Evolutionary conservation across 768 basidiomycete genomes (phyloP), one percentile per base, ranked within the genome.

Genomic region (Mycena chlorophos): DNA sequence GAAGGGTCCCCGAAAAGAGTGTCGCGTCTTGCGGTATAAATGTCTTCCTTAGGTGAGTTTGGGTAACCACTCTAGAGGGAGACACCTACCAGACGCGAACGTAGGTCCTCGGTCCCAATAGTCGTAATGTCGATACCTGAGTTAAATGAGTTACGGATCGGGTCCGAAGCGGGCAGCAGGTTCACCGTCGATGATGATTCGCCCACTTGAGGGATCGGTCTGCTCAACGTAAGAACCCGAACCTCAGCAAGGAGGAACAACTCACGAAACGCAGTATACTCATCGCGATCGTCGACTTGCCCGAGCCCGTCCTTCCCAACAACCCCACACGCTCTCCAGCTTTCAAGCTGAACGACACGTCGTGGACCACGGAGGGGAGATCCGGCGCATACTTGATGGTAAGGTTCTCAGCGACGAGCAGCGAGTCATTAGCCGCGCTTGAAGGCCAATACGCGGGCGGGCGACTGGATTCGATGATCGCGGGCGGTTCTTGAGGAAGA

Each of bases 401-500:
- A 23, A 98, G 73, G 58, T 94, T 81, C 61, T 94, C 86, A 0
- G 91, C 89, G 1, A 71, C 70, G 27, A 97, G 64, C 27, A 96
- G 74, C 2, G 77, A 66, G 26, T 84, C 75, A 6, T 80, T 73
- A 47, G 77, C 80, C 17, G 85, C 76, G 55, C 79, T 84, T 0
- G 92, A 92, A 0, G 94, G 94, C 94, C 94, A 97, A 65, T 94
- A 94, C 0, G 94, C 94, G 1, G 94, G 94, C 1, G 86, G 87
- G 5, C 90, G 82, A 53, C 80, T 81, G 0, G 80, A 79, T 60
- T 92, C 87, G 47, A 94, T 87, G 55, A 88, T 65, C 0, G 86
- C 78, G 2, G 91, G 85, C 0, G 94, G 88, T 66, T 96, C 93
- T 68, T 93, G 91, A 0, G 92, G 92, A 4, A 97, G 78, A 49